Base-by-base conservation (phyloP, 2,329 filamentous ascomycete genomes). In the Neofusicoccum kwambonambiense region DNA sequence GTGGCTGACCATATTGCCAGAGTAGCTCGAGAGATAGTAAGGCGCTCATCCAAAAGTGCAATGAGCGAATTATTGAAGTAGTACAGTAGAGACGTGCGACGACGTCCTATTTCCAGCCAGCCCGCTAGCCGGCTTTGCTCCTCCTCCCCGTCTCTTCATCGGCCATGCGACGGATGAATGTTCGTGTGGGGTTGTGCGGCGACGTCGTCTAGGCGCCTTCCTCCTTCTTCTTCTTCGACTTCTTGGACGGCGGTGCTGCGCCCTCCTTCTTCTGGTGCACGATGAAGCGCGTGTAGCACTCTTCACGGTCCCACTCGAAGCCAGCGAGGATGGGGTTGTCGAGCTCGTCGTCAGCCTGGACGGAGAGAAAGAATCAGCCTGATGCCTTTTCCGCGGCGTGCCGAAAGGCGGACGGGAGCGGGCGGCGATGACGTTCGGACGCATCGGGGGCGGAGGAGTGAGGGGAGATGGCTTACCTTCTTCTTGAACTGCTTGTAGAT, bases 401-500 rank as follows among this genome's bases (percentile, higher is more conserved):
- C 41, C 15, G 56, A 65, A 17, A 52, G 56, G 56, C 17, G 57
- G 19, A 31, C 6, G 27, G 27, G 27, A 31, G 6, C 27, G 27
- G 27, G 27, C 6, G 27, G 27, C 27, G 27, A 31, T 31, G 27
- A 31, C 27, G 27, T 31, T 31, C 6, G 27, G 6, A 31, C 6
- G 27, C 27, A 7, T 31, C 27, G 27, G 27, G 27, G 6, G 56
- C 27, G 27, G 27, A 7, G 6, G 56, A 13, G 11, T 12, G 34
- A 31, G 31, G 19, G 35, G 19, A 37, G 7, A 19, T 13, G 50
- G 78, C 87, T 72, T 80, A 93, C 94, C 87, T 93, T 90, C 88
- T 97, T 97, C 87, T 96, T 96, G 85, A 92, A 96, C 72, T 91
- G 87, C 84, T 97, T 97, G 85, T 97, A 85, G 80, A 98, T 97